phyloP scores from a whole-genome alignment of 495 filamentous ascomycete species.

The Podospora pseudopauciseta region DNA sequence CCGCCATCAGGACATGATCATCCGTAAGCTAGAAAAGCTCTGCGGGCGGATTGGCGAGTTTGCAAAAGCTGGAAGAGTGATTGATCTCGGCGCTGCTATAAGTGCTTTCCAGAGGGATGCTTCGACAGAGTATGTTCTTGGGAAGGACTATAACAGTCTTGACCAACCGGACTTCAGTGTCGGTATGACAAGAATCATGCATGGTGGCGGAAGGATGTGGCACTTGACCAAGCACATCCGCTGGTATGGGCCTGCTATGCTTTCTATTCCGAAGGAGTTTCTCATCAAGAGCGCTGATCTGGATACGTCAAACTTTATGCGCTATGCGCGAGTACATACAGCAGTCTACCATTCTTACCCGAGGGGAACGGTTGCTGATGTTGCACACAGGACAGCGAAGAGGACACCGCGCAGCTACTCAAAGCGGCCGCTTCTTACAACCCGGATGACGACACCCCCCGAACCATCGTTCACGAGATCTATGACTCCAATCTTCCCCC shows the following conservation, averaged over 20 bases:
- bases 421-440: constrained; percentile 15
- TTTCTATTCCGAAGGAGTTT: constrained; percentile 25
- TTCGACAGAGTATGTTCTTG: constrained; percentile 28
- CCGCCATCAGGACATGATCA: constrained; percentile 20
- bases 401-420: constrained; percentile 21
- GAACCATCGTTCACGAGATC: constrained; percentile 29
- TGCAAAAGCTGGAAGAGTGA: constrained; percentile 3
- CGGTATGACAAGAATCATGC: constrained; percentile 14
- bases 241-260: constrained; percentile 26
- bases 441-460: constrained; percentile 18
- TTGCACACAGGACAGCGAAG: constrained; percentile 9
- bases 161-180: constrained; percentile 29
- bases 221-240: constrained; percentile 29
- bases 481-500: constrained; percentile 27
- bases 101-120: constrained; percentile 30
- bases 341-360: neutral
- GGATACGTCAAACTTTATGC: constrained; percentile 24
- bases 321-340: constrained; percentile 20
- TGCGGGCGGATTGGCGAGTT: constrained; percentile 21
- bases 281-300: constrained; percentile 23
- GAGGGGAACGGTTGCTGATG: neutral
- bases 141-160: constrained; percentile 27
- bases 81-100: constrained; percentile 34
- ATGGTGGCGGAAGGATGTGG: constrained; percentile 26
- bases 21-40: constrained; percentile 28